Percentiles rank a stretch among this genome's conserved stretches.
phyloP scores from a whole-genome alignment of 768 basidiomycete genomes.

The Lactifluus echinatus region DNA sequence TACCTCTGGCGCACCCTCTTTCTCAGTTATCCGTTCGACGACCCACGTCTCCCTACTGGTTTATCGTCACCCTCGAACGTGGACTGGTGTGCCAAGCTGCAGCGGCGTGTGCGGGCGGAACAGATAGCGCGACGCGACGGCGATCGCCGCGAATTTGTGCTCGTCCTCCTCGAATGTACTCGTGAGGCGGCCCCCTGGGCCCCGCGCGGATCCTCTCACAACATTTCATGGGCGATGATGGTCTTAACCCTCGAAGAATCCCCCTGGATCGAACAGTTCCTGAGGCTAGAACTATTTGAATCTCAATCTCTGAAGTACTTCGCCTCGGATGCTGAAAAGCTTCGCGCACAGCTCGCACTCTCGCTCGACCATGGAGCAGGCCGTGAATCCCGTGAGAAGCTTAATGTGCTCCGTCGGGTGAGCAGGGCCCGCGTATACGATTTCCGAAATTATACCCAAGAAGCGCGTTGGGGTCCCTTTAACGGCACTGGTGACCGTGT shows the following conservation, averaged over 20 bases:
- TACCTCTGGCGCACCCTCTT: conserved; percentile 66
- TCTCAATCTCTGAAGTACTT: conserved; percentile 26
- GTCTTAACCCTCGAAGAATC: neutral
- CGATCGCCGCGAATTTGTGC: conserved; percentile 12
- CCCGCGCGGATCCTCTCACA: conserved; percentile 1
- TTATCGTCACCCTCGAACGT: neutral
- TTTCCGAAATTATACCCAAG: conserved; percentile 45
- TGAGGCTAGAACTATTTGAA: conserved; percentile 31
- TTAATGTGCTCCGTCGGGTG: conserved; percentile 32
- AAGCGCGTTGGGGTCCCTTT: conserved; percentile 56
- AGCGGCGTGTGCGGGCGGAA: conserved; percentile 17
- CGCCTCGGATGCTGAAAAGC: conserved; percentile 30
- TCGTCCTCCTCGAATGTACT: conserved; percentile 13
- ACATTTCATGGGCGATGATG: conserved; percentile 4
- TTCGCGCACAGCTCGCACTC: conserved; percentile 41
- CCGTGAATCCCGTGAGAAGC: conserved; percentile 15
- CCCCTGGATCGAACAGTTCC: conserved; percentile 20
- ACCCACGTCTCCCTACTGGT: conserved; percentile 37
- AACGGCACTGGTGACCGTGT: conserved; percentile 30
- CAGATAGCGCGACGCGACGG: conserved; percentile 9
- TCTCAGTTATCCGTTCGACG: conserved; percentile 51
- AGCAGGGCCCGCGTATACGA: conserved; percentile 59
- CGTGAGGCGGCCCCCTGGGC: neutral
- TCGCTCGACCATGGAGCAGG: conserved; percentile 32
- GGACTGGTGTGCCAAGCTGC: conserved; percentile 14